Base-by-base conservation (phyloP, 805 yeast genomes). In the Pichia californica region DNA sequence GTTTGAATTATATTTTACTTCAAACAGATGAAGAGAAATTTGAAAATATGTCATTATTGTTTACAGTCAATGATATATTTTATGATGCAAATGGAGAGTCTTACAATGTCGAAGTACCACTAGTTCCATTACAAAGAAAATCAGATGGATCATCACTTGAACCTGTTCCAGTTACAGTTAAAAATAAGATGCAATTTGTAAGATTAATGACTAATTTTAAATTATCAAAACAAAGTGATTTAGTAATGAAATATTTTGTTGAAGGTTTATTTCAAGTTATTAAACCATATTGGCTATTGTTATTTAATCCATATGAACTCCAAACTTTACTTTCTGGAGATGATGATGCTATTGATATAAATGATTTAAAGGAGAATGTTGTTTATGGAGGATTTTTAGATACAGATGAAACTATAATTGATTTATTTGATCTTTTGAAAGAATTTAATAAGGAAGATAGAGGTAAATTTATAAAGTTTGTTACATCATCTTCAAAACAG, bases 401-500 rank as follows among this genome's bases (percentile, higher is more conserved):
- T 10, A 59, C 59, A 4, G 86, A 81, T 55, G 46, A 57, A n/a
- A 87, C 95, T 0, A 67, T 91, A 2, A 46, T 46, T 15, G 66
- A 76, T 46, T 77, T 93, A 51, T 88, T 96, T 89, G 79, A 80
- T 46, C 79, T 88, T 6, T 68, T 93, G 6, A 68, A 67, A 4
- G 95, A 86, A 47, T 75, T 88, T 71, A 58, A 70, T 2, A 66
- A 74, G 3, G 73, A 71, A n/a, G 86, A 88, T 44, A 70, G 78
- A 48, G 69, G 77, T 18, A 74, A 76, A 40, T 73, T 93, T 44
- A 63, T 93, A 23, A 86, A 86, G 58, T 93, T 91, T 66, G 96
- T 87, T 23, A 93, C 98, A 0, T 84, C 96, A 0, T 95, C 88
- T 1, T 82, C 96, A 1, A 74, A 89, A 47, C 96, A 95, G 0